Conservation (phyloP, 345 rosid genomes). For the Eucalyptus regnans region DNA sequence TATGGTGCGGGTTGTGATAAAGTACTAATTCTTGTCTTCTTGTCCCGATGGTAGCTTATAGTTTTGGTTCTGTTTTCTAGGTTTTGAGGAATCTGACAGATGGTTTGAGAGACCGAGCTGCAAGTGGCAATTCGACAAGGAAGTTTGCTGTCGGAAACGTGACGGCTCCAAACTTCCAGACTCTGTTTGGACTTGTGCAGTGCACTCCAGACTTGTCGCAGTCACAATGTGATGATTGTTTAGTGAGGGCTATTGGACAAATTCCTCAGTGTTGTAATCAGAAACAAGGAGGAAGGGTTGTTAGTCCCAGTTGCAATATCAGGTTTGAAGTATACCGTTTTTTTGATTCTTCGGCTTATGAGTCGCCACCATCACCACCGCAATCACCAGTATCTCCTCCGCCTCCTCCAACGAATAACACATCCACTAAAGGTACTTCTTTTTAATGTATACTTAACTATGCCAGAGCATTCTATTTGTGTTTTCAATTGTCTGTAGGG, state of each 20-base stretch:
- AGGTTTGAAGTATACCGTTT: neutral
- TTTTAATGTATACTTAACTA: neutral
- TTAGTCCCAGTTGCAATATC: neutral
- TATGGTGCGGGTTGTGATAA: rapidly evolving
- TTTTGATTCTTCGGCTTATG: neutral
- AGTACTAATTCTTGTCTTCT: neutral
- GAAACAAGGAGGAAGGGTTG: neutral
- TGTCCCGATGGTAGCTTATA: rapidly evolving
- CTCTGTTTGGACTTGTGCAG: neutral
- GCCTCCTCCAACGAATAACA: neutral
- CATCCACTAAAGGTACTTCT: neutral
- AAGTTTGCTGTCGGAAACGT: neutral
- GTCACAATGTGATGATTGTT: neutral
- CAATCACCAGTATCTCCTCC: neutral
- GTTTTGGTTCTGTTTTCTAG: rapidly evolving
- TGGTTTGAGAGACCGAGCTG: neutral
- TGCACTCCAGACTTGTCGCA: neutral
- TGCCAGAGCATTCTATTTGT: neutral
- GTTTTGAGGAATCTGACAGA: neutral
- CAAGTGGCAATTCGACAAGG: neutral
- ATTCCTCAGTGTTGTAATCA: neutral
- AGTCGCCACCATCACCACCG: neutral
- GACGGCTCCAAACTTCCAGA: neutral
- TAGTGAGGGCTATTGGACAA: neutral
- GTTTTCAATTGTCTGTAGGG: neutral